These are phyloP conservation scores for Trypanosoma congolense DNA, from an alignment of 208 protist species.

Conservation along the genomic window DNA sequence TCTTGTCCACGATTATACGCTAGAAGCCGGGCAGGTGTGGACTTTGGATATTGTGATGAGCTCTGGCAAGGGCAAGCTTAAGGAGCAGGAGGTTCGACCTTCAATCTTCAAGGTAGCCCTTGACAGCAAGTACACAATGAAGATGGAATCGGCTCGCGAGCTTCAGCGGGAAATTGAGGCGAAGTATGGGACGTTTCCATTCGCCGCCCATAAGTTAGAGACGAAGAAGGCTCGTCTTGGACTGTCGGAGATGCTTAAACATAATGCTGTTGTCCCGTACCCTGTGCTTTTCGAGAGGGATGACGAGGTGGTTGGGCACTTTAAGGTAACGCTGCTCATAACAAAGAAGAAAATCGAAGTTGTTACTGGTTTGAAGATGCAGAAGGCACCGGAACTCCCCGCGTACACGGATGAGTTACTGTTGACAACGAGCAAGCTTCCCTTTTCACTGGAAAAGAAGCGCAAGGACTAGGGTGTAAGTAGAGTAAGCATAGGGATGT, in stretches of 20 bases:
- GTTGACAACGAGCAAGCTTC: constrained; percentile 72
- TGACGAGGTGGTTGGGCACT: constrained; percentile 88
- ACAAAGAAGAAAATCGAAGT: constrained; percentile 86
- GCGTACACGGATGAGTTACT: constrained; percentile 85
- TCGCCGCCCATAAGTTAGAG: constrained; percentile 92
- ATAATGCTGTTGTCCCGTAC: constrained; percentile 94
- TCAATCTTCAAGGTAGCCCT: constrained; percentile 95
- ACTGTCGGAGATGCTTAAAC: constrained; percentile 94
- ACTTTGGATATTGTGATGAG: constrained; percentile 87
- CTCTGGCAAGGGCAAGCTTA: constrained; percentile 88
- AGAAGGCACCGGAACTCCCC: constrained; percentile 71
- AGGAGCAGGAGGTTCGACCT: constrained; percentile 81
- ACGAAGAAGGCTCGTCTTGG: constrained; percentile 93
- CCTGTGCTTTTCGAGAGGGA: constrained; percentile 95
- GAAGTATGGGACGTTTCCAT: constrained; percentile 94
- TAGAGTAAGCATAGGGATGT: constrained; percentile 2
- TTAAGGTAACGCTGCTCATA: constrained; percentile 89
- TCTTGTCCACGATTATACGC: constrained; percentile 92
- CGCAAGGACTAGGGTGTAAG: constrained; percentile 51
- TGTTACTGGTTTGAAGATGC: constrained; percentile 83
- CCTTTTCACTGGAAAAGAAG: constrained; percentile 85
- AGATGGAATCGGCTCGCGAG: constrained; percentile 96
- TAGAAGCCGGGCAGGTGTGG: constrained; percentile 90
- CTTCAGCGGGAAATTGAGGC: constrained; percentile 93
- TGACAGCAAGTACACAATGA: constrained; percentile 94